Evolutionary conservation across 805 yeast species (phyloP), one percentile per base, ranked within the genome.

Genomic region (Ogataea saltuana): DNA sequence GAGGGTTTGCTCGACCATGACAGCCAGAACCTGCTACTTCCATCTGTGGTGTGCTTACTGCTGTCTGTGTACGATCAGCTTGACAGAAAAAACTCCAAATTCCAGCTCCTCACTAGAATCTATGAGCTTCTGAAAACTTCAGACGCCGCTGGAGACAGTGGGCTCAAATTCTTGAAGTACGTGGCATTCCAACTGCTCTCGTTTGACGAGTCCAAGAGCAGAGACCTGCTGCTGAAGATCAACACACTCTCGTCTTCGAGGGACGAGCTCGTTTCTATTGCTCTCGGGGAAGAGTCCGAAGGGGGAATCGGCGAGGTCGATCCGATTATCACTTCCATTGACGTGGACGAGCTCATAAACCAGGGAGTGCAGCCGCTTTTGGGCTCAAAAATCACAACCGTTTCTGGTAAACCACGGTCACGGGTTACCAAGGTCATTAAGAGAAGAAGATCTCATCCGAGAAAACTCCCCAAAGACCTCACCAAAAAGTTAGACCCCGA

Each of bases 401-500:
- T 31, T 6, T 20, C 42, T 12, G 19, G 44, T 4, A 31, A 16
- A 11, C 16, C 36, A 4, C 44, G 38, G 17, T 53, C 32, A 56
- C 56, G 12, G 40, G 55, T 34, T 27, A 36, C 31, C 50, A 58
- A 45, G 43, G 44, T 41, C 11, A 39, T 32, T 6, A 60, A 50
- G 36, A 60, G 57, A 32, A 49, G 42, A 33, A 59, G 62, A 52
- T 50, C 58, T 18, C 59, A 52, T 21, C 60, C 61, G 5, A 61
- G 56, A 39, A 61, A 52, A 49, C 46, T 55, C 12, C 61, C 58
- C 31, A 62, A 56, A 43, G 54, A 52, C 27, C 27, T 48, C 12
- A 46, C 40, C 11, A 48, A 43, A 33, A 55, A 55, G 44, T 69
- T 77, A 3, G 85, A 83, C 54, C 75, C 78, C 13, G 97, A 90